Percentiles rank a stretch among this genome's conserved stretches.
phyloP scores from a whole-genome alignment of 169 alveolate genomes.

The Toxoplasma gondii region DNA sequence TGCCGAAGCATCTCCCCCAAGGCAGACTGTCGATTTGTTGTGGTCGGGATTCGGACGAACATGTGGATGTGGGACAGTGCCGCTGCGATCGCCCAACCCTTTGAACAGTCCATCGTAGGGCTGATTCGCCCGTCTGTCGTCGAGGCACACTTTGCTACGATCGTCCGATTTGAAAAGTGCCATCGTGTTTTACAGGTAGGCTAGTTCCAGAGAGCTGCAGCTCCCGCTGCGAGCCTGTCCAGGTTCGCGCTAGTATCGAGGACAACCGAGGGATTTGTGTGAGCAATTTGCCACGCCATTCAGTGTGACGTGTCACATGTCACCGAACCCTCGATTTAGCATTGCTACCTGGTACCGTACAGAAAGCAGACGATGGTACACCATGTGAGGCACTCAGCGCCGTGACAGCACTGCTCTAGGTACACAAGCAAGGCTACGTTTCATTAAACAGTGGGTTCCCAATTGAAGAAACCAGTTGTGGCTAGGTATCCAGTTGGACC shows the following conservation, averaged over 20 bases:
- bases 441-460: too few relatives aligned
- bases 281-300: background rate
- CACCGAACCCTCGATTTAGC: background rate
- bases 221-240: background rate
- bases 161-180: background rate
- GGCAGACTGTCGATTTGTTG: background rate
- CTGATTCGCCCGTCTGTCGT: background rate
- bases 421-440: background rate
- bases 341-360: background rate
- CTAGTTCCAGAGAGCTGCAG: background rate
- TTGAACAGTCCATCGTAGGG: conserved; percentile 36
- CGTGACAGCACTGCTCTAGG: background rate
- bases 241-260: background rate
- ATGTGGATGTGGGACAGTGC: background rate
- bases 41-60: conserved; percentile 11
- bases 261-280: background rate
- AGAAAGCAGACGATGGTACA: background rate
- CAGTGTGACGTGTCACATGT: background rate
- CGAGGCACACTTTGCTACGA: background rate
- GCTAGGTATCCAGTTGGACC: too few relatives aligned
- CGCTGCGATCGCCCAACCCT: background rate
- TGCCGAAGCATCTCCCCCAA: background rate
- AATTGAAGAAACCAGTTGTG: too few relatives aligned
- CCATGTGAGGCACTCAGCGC: background rate
- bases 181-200: background rate